These are phyloP conservation scores for Schizophyllum amplum DNA, from an alignment of 1,284 basidiomycete species.

Conservation along the genomic window DNA sequence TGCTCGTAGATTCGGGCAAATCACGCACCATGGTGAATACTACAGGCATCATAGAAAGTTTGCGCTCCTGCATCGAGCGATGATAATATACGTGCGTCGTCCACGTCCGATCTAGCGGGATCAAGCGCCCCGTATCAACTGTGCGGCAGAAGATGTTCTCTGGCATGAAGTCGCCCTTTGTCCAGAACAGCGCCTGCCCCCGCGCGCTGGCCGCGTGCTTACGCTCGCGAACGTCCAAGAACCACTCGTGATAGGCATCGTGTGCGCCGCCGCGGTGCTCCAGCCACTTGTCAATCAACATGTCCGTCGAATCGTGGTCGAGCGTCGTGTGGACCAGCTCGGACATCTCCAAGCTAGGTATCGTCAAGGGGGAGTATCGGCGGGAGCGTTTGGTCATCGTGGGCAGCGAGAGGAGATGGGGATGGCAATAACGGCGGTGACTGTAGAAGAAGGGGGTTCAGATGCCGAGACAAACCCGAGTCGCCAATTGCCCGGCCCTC, in stretches of 20 bases:
- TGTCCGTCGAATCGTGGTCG: conserved; percentile 63
- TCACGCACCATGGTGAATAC: conserved; percentile 64
- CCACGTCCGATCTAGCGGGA: conserved; percentile 71
- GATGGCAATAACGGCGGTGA: neutral
- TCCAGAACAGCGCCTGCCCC: conserved; percentile 62
- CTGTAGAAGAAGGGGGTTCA: neutral
- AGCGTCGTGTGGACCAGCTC: conserved; percentile 69
- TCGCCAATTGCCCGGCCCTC: neutral
- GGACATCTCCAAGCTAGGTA: conserved; percentile 58
- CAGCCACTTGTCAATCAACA: conserved; percentile 74
- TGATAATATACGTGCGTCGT: conserved; percentile 72
- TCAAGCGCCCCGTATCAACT: conserved; percentile 64
- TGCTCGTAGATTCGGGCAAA: neutral
- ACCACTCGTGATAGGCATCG: conserved; percentile 69
- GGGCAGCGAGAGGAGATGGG: neutral
- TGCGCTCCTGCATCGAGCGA: conserved; percentile 60
- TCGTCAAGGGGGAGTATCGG: conserved; percentile 56
- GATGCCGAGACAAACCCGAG: no score
- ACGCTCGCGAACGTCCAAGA: conserved; percentile 54
- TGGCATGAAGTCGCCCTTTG: conserved; percentile 66
- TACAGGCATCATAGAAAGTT: conserved; percentile 67
- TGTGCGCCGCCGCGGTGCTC: conserved; percentile 52
- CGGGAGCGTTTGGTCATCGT: conserved; percentile 34
- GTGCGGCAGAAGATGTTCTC: conserved; percentile 71
- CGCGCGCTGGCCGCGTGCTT: conserved; percentile 43